Conservation (phyloP, 352 stramenopile genomes). For the Pythium chondricola region DNA sequence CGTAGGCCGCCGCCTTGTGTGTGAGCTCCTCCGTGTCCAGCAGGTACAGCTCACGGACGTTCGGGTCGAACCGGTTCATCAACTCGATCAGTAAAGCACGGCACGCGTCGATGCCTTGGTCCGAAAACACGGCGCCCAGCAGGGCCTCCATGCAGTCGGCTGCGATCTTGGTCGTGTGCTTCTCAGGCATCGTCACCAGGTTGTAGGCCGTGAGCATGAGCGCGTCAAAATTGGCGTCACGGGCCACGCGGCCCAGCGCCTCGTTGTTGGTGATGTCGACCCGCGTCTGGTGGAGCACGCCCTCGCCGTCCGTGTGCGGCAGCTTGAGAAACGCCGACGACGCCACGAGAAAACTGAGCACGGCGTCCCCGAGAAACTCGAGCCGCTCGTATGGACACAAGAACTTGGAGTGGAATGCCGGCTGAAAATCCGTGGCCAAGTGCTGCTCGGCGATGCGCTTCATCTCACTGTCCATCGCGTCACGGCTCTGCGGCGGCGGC, state of each 20-base stretch:
- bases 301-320: constrained; percentile 46
- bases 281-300: constrained; percentile 59
- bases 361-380: constrained; percentile 79
- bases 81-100: constrained; percentile 56
- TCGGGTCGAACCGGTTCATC: constrained; percentile 44
- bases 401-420: constrained; percentile 73
- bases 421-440: constrained; percentile 58
- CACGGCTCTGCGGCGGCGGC: too few relatives aligned
- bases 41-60: constrained; percentile 52
- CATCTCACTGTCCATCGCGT: constrained; percentile 42
- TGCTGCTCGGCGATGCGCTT: constrained; percentile 52
- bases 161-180: constrained; percentile 65
- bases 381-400: constrained; percentile 79
- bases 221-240: constrained; percentile 64
- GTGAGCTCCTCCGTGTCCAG: constrained; percentile 52
- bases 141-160: constrained; percentile 82
- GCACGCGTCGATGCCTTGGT: constrained; percentile 70
- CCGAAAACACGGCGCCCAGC: constrained; percentile 72
- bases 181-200: constrained; percentile 37
- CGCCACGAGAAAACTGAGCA: constrained; percentile 79
- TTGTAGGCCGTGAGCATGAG: constrained; percentile 73
- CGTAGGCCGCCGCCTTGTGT: constrained; percentile 30
- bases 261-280: constrained; percentile 75
- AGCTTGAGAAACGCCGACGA: constrained; percentile 79
- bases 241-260: constrained; percentile 70